phyloP scores from a whole-genome alignment of 2,329 filamentous ascomycete species.

The Nothopassalora personata region DNA sequence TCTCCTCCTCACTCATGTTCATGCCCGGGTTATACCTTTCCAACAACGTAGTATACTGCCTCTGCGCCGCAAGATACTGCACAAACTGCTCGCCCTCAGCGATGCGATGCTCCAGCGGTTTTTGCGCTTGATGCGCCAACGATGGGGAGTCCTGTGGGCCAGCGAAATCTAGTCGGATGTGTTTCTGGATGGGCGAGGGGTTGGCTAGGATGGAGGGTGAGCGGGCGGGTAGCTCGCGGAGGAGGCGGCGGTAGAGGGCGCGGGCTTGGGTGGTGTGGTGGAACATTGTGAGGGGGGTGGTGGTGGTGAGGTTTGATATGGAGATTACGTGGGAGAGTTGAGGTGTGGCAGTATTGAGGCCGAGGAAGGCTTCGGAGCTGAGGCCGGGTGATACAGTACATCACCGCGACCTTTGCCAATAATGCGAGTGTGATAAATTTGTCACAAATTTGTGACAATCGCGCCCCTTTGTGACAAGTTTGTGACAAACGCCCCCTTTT shows the following conservation, averaged over 20 bases:
- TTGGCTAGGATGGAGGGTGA: conserved; percentile 46
- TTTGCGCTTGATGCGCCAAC: conserved; percentile 21
- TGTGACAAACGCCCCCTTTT: no score
- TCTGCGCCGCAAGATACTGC: conserved; percentile 77
- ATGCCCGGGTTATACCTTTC: conserved; percentile 94
- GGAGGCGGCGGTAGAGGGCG: conserved; percentile 78
- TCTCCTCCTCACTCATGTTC: conserved; percentile 78
- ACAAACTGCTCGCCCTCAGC: conserved; percentile 71
- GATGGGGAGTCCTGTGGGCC: conserved; percentile 36
- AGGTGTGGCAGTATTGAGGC: no score
- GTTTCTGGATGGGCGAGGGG: conserved; percentile 64
- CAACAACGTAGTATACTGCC: conserved; percentile 71
- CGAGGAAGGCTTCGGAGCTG: no score
- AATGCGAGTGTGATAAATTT: no score
- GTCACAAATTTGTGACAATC: no score
- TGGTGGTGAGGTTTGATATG: no score
- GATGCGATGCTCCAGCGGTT: conserved; percentile 28
- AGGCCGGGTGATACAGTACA: no score
- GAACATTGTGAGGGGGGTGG: conserved; percentile 27
- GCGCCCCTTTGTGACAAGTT: no score
- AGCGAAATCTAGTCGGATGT: conserved; percentile 62
- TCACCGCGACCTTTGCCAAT: no score
- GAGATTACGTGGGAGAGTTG: no score
- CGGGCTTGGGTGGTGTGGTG: conserved; percentile 50
- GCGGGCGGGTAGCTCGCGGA: conserved; percentile 80